Evolutionary conservation across 306 rosid genomes (phyloP), one percentile per base, ranked within the genome.

Genomic region (Carpinus fangiana): DNA sequence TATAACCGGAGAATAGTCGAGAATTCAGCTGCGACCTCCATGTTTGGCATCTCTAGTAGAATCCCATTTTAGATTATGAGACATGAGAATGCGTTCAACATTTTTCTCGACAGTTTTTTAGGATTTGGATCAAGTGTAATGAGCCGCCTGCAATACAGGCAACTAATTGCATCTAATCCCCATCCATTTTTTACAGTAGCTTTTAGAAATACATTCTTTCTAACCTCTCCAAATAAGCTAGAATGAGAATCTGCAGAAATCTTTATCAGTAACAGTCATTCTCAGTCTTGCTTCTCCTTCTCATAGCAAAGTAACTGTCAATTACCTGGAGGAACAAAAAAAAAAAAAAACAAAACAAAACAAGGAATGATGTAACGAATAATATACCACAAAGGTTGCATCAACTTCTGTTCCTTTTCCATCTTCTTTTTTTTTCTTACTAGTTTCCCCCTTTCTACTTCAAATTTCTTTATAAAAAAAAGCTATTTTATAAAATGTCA

Each of bases 401-500:
- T n/a, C 13, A 67, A 31, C 41, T 62, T 62, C 16, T 67, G 4
- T 41, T 17, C 8, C 47, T 67, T n/a, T 41, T 66, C 47, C 16
- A 12, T 8, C 11, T 65, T 3, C 48, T 18, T 65, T 36, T 41
- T 8, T 41, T 38, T 67, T 41, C 28, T 38, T 67, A 2, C n/a
- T 31, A 31, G 31, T 31, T 21, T 8, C 17, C 59, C n/a, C 20
- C 18, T 21, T 5, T 14, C 41, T 13, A 6, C 43, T 31, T 62
- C 69, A 13, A 10, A 36, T 62, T 31, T 31, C 17, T 12, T 12
- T 16, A 14, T 13, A 0, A 64, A 14, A 34, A 64, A 34, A 59
- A 67, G 12, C 31, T 67, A 67, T 67, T 41, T 5, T 41, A 16
- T 56, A 82, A 81, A 50, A 72, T 82, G 43, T 52, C 20, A 70